Evolutionary conservation across 2,329 filamentous ascomycete genomes (phyloP), one percentile per base, ranked within the genome.

Genomic region (Aspergillus sp.): DNA sequence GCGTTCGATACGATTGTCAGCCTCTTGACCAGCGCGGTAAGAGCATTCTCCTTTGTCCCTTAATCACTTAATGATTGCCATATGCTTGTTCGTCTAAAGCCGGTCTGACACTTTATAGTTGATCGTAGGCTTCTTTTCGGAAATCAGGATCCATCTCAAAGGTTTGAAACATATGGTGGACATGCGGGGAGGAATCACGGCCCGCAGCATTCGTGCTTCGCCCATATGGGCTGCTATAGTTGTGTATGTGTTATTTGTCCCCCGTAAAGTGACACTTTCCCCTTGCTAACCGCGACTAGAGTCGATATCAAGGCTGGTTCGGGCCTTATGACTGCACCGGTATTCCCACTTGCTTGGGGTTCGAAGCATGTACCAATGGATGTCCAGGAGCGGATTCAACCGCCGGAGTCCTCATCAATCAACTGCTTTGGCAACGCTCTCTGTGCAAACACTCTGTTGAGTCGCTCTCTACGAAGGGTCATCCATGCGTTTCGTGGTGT

Each of bases 151-250:
- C 19, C 70, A 73, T 51, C 55, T 71, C 7, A 55, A 57, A 27
- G 68, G 68, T 3, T 56, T 72, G 9, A 63, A 61, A 47, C 59
- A 56, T 9, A 67, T 71, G 62, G 64, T 71, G 10, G 62, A 66
- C 4, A 50, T 66, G n/a, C 62, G 67, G 5, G 66, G 67, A 25
- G 65, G 64, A 2, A 62, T 67, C 41, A 49, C 49, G 23, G 46
- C 56, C 35, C 49, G 60, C 15, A 57, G 55, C 43, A 59, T 65
- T 20, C 55, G 55, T 37, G 52, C 51, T 17, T 54, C 58, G 12
- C 58, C 57, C 3, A 53, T 62, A 37, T 45, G 61, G 30, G 52
- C 55, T 39, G 63, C 60, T 15, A 58, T 67, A 42, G 48, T 65
- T 41, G 58, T 57, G 65, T 67, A 57, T 45, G 57, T 57, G 7